Evolutionary conservation across 140 eudicot species (phyloP).

Genomic region (Bidens hawaiensis): DNA sequence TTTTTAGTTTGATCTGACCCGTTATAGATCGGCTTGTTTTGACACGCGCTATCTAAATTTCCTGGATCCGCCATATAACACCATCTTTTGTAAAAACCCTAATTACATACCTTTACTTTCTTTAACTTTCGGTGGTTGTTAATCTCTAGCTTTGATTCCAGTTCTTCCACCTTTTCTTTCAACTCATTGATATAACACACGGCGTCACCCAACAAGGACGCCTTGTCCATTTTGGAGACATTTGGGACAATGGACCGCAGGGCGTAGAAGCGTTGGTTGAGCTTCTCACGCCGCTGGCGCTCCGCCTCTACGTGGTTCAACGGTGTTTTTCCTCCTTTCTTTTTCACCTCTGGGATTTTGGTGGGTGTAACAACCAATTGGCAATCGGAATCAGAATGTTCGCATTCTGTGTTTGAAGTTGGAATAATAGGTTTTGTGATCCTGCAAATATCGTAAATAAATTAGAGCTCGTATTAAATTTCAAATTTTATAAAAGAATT

Average conservation of each 20-base stretch:
- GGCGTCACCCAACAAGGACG: slow-evolving; percentile 63
- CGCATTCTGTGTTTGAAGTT: slow-evolving; percentile 14
- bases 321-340: slow-evolving; percentile 26
- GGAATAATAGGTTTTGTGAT: background rate
- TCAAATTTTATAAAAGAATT: too few species aligned
- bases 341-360: slow-evolving; percentile 34
- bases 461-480: too few species aligned
- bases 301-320: slow-evolving; percentile 78
- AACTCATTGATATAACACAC: slow-evolving; percentile 66
- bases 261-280: slow-evolving; percentile 76
- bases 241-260: slow-evolving; percentile 71
- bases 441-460: background rate
- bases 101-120: slow-evolving; percentile 31
- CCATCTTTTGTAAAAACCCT: too few species aligned
- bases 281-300: slow-evolving; percentile 77
- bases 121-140: background rate
- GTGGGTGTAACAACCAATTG: slow-evolving; percentile 1
- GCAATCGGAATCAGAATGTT: slow-evolving; percentile 49
- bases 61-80: too few species aligned
- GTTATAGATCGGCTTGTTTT: too few species aligned
- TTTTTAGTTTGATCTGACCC: too few species aligned
- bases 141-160: slow-evolving; percentile 27
- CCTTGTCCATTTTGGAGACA: slow-evolving; percentile 78
- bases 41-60: too few species aligned
- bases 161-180: slow-evolving; percentile 34